Evolutionary conservation across 176 grass and related monocot species (phyloP), one percentile per base, ranked within the genome.

Genomic region (Cenchrus purpureus): DNA sequence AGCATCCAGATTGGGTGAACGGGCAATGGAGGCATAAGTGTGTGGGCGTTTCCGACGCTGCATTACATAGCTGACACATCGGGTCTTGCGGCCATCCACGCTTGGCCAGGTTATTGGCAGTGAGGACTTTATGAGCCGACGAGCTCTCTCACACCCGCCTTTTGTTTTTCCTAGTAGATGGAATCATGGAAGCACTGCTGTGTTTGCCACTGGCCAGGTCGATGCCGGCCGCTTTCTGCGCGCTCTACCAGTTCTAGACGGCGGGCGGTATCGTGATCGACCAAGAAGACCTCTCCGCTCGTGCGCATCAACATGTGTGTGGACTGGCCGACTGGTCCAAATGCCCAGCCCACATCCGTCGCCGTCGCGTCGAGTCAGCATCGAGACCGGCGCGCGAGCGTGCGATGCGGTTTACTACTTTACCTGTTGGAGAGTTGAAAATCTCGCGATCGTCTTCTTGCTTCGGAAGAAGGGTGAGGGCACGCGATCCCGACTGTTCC

Each of bases 221-320:
- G 73, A 68, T 51, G 43, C 60, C 70, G 70, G 17, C 48, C 57
- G 34, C 46, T 81, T 14, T 81, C 40, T 59, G 6, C 45, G 7
- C 25, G 25, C 25, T 25, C 25, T 25, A 25, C 45, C 1, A 40
- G 22, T 76, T 82, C 85, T 68, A 59, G 61, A 87, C 13, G 49
- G 61, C 46, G 19, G 55, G 7, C 7, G 56, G 19, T 20, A 1
- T 20, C 17, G 17, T 58, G 57, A n/a, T 32, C 32, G 11, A 19
- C 12, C n/a, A 2, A 2, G 3, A 0, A 12, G 12, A 7, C 45
- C 46, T 51, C 61, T 58, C 43, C n/a, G 50, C 71, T 65, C 78
- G 78, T 67, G 85, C 50, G 79, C 79, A 51, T 76, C 79, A 40
- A 40, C 37, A 40, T 40, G 37, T 40, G 19, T 10, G 53, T 43